Evolutionary conservation across 1,284 basidiomycete species (phyloP).

Genomic region (Melampsora americana): DNA sequence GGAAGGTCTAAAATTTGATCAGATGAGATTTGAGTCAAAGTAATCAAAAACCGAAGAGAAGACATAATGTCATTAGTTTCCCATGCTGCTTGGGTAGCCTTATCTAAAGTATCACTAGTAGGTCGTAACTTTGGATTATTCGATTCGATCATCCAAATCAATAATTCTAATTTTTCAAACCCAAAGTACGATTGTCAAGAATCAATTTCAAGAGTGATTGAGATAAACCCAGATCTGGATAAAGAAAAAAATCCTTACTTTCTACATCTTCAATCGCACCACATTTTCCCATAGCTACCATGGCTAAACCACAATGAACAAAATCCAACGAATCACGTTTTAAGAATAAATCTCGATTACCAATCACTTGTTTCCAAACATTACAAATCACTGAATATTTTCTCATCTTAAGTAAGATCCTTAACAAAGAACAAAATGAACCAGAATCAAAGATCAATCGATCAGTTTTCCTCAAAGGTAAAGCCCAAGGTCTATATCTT

Average conservation of each 20-base stretch:
- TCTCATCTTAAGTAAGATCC: constrained; percentile 43
- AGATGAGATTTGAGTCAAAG: constrained; percentile 7
- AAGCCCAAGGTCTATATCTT: constrained; percentile 17
- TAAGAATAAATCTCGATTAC: constrained; percentile 46
- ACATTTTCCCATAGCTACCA: constrained; percentile 45
- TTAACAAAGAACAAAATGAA: constrained; percentile 44
- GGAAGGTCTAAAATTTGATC: not conserved
- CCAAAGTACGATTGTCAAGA: not conserved
- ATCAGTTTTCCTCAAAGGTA: not conserved
- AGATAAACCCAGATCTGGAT: not conserved
- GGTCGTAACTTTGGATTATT: constrained; percentile 20
- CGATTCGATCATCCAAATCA: constrained; percentile 38
- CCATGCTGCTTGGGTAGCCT: constrained; percentile 40
- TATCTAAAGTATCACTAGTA: constrained; percentile 31
- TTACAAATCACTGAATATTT: constrained; percentile 43
- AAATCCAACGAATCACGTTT: constrained; percentile 29
- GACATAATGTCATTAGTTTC: constrained; percentile 17
- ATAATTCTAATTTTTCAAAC: constrained; percentile 8
- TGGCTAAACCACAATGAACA: constrained; percentile 47
- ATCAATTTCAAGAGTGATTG: too few species aligned
- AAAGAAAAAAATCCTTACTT: constrained; percentile 43
- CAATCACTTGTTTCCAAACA: constrained; percentile 46
- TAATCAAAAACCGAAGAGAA: not conserved
- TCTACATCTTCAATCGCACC: constrained; percentile 45
- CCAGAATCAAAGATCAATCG: constrained; percentile 43